phyloP scores from a whole-genome alignment of 495 filamentous ascomycete species.

The Cryomyces antarcticus region DNA sequence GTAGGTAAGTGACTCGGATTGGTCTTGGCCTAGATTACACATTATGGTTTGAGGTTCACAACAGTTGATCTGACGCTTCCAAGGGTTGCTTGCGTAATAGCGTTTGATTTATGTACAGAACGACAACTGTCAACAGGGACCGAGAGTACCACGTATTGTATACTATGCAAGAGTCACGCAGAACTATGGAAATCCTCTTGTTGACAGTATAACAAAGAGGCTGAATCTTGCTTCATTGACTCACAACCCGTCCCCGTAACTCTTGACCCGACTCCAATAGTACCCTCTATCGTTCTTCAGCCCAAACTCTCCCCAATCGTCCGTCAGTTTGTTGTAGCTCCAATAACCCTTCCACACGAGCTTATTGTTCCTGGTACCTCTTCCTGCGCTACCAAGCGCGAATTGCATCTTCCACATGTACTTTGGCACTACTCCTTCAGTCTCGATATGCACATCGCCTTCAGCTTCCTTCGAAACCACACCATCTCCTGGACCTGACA shows the following conservation, averaged over 20 bases:
- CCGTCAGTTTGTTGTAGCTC: slow-evolving; percentile 74
- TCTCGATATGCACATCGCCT: slow-evolving; percentile 63
- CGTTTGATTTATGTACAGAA: too few species aligned
- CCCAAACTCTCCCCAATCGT: slow-evolving; percentile 75
- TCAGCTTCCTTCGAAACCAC: slow-evolving; percentile 22
- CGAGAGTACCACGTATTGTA: too few species aligned
- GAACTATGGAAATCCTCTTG: too few species aligned
- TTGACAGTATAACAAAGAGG: too few species aligned
- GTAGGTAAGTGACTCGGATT: too few species aligned
- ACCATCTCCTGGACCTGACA: slow-evolving; percentile 19
- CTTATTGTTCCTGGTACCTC: slow-evolving; percentile 50
- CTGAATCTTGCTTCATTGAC: too few species aligned
- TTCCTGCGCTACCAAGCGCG: slow-evolving; percentile 36
- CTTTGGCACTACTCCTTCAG: slow-evolving; percentile 54
- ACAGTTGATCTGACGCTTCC: too few species aligned
- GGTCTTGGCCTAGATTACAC: too few species aligned
- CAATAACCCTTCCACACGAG: slow-evolving; percentile 77
- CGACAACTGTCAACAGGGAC: too few species aligned
- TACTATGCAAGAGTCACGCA: too few species aligned
- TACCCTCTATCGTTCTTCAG: slow-evolving; percentile 69
- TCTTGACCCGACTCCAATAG: slow-evolving; percentile 71
- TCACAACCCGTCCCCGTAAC: slow-evolving; percentile 17
- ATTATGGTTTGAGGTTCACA: too few species aligned
- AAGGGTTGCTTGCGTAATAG: too few species aligned
- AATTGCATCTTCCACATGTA: slow-evolving; percentile 71